Evolutionary conservation across 176 grass and related monocot species (phyloP), one percentile per base, ranked within the genome.

Genomic region (Dendrocalamus sinicus): DNA sequence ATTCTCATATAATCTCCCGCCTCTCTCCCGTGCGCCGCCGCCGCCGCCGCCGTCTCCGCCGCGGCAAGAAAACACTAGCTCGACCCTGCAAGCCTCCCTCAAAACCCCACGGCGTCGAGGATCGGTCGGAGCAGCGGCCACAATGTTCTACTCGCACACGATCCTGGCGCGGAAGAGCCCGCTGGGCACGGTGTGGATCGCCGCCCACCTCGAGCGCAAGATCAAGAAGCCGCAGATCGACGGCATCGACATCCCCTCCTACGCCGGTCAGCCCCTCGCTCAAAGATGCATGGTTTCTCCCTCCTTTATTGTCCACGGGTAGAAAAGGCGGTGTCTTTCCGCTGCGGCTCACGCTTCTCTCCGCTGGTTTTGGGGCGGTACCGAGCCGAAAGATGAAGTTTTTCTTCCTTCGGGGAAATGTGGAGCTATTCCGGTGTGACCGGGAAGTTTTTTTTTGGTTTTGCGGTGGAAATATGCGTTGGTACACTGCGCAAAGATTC

Each of bases 91-190:
- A 64, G 23, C 8, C 51, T 28, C 35, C 52, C 80, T 71, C 20
- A 64, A 71, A 45, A 22, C 35, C 67, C n/a, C 54, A 26, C 32
- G 12, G 23, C 51, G 12, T 13, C 10, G 5, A 52, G 61, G 41
- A 17, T 58, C 20, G 4, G n/a, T 37, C 40, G 69, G 44, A 62
- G 47, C 76, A 22, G 35, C 41, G 9, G 70, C 40, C 24, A 68
- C 66, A 30, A 94, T 98, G 93, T 98, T 98, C 91, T 98, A 95
- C 85, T 98, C 93, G 12, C 96, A 93, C 76, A 91, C 90, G 16
- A 86, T 98, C 73, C 90, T 98, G 19, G 96, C 86, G 20, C 80
- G 84, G 88, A 98, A 98, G 60, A 91, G 84, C 77, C 79, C 93
- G 20, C 69, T 95, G 12, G 86, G 90, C 35, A 89, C 90, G 57